These are phyloP conservation scores for Eucalyptus lansdowneana DNA, from an alignment of 345 rosid species.

Conservation along the genomic window DNA sequence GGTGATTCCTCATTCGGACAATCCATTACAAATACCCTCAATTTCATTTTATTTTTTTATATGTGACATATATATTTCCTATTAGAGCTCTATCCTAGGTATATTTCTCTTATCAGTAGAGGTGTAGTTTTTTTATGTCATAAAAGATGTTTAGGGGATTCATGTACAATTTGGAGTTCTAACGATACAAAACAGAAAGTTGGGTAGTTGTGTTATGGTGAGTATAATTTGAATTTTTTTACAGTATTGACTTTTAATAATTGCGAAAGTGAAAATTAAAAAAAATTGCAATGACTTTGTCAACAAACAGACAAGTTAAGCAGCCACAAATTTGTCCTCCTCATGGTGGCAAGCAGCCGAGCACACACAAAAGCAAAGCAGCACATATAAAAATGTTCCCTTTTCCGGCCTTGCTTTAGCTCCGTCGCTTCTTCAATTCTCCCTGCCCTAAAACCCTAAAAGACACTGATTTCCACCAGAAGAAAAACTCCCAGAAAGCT, in stretches of 20 bases:
- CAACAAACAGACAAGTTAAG: neutral
- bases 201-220: too few relatives aligned
- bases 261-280: neutral
- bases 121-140: too few relatives aligned
- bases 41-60: too few relatives aligned
- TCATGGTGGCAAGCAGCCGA: neutral
- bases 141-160: too few relatives aligned
- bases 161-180: too few relatives aligned
- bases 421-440: neutral
- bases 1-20: accelerated
- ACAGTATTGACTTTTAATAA: neutral
- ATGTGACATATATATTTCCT: too few relatives aligned
- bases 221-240: too few relatives aligned
- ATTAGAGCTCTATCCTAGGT: too few relatives aligned
- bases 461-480: neutral
- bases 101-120: too few relatives aligned
- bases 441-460: neutral
- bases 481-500: neutral
- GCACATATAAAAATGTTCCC: neutral
- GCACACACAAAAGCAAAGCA: neutral
- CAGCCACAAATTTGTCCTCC: neutral
- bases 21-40: too few relatives aligned
- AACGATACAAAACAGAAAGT: too few relatives aligned
- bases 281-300: neutral
- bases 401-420: neutral